Evolutionary conservation across 495 filamentous ascomycete species (phyloP).

Genomic region (Podospora comata): DNA sequence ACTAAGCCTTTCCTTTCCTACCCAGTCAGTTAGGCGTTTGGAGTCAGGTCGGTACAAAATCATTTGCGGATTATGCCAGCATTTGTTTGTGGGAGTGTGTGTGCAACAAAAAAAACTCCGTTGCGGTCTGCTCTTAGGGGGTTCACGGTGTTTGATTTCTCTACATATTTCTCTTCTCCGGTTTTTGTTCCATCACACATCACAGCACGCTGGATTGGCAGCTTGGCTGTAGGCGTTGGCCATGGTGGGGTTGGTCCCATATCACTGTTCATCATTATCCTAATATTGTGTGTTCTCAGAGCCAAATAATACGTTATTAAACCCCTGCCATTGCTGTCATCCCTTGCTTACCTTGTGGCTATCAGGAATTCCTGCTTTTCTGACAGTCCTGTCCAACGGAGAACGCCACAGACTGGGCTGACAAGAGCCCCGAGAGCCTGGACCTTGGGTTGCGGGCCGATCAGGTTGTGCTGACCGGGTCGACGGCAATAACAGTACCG

Average conservation of each 20-base stretch:
- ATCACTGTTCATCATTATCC: not conserved
- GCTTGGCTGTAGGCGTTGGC: conserved; percentile 2
- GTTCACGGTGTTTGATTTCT: not conserved
- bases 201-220: conserved; percentile 5
- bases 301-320: not conserved
- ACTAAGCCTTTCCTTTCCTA: not conserved
- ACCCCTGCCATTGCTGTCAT: not conserved
- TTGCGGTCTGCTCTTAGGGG: not conserved
- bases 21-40: not conserved
- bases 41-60: not conserved
- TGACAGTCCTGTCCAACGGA: not conserved
- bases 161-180: not conserved
- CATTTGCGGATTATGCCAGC: conserved; percentile 6
- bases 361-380: not conserved
- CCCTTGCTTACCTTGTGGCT: not conserved
- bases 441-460: conserved; percentile 9
- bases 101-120: not conserved
- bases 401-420: not conserved
- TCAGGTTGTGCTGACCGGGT: not conserved
- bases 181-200: not conserved
- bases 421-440: not conserved
- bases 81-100: conserved; percentile 1
- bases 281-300: not conserved
- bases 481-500: not conserved
- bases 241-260: not conserved